Conservation (phyloP, 1,139 yeast species). For the Arxiozyma heterogenica region DNA sequence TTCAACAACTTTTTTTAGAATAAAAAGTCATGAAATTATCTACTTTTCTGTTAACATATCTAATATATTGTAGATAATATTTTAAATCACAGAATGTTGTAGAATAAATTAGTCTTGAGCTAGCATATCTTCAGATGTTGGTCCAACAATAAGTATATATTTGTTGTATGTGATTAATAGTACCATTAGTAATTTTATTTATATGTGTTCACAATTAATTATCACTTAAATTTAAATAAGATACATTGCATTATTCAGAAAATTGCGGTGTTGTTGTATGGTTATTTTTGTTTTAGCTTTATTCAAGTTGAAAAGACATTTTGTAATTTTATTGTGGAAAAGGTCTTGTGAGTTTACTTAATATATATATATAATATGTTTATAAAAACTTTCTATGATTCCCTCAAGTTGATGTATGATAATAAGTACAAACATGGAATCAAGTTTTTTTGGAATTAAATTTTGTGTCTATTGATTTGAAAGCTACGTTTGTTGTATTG, state of each 20-base stretch:
- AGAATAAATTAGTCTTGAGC: too few species aligned
- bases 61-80: too few species aligned
- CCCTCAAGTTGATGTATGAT: too few species aligned
- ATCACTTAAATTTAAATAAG: background rate
- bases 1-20: background rate
- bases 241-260: background rate
- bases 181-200: background rate
- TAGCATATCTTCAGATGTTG: background rate
- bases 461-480: background rate
- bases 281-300: background rate
- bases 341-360: background rate
- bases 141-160: background rate
- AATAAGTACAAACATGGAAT: background rate
- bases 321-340: too few species aligned
- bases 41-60: background rate
- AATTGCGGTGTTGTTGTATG: background rate
- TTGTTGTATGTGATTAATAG: background rate
- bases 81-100: too few species aligned
- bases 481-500: background rate
- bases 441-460: background rate
- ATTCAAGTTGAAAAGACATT: background rate
- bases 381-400: too few species aligned
- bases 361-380: background rate
- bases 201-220: too few species aligned
- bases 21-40: too few species aligned